Evolutionary conservation across 1,139 yeast genomes (phyloP), one percentile per base, ranked within the genome.

Genomic region (Nakaseomyces sp.): DNA sequence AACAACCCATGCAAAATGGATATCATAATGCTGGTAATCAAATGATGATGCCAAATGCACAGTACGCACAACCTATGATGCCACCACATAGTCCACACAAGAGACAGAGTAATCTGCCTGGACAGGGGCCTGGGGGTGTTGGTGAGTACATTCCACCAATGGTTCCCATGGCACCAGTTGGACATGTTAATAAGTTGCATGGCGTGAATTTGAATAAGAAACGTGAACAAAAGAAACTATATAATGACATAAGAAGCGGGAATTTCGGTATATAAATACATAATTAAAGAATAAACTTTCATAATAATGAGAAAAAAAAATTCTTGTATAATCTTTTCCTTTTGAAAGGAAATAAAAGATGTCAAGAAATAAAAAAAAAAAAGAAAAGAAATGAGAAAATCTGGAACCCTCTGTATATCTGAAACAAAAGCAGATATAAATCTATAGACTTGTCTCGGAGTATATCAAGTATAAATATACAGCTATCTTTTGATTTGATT

Each of bases 201-300:
- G 57, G 64, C 29, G 56, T 55, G 9, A 49, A 50, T 25, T 38
- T 49, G 10, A 52, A 53, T 41, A 59, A 56, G 45, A 49, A 46
- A 30, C 56, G 60, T 42, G 64, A 58, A 35, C 50, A 63, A 30
- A 60, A 57, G 47, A 51, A 53, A 33, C 48, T 61, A 17, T 56
- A 60, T 44, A 50, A 59, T 29, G 55, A 60, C 40, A 58, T 61
- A 9, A 54, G 62, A 43, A 60, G 55, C 42, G 65, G 65, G 39
- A 53, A 57, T 39, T 61, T 61, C 43, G 65, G 65, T 39, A 55
- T 61, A n/a, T 60, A 45, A 5, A 26, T n/a, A n/a, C n/a, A n/a
- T n/a, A n/a, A n/a, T n/a, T n/a, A n/a, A n/a, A n/a, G n/a, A n/a
- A n/a, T n/a, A n/a, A n/a, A n/a, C n/a, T n/a, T n/a, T n/a, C n/a